Evolutionary conservation across 345 rosid species (phyloP), one percentile per base, ranked within the genome.

Genomic region (Citrus australasica): DNA sequence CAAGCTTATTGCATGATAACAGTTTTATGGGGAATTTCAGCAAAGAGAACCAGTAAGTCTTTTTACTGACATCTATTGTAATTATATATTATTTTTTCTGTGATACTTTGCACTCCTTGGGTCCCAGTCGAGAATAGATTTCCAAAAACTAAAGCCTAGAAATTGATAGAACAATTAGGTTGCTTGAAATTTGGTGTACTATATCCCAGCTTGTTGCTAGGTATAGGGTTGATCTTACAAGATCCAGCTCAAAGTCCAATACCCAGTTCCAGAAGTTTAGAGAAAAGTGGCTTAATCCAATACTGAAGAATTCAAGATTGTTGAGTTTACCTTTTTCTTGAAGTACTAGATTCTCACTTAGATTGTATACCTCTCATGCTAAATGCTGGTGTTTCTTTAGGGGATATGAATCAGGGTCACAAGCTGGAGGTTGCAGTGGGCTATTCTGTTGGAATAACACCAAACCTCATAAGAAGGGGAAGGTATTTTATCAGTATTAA

Each of bases 351-450:
- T 53, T 16, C 6, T 1, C 22, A 53, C 19, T 4, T 17, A 53
- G 58, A 16, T 17, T 53, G 21, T 53, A 53, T 53, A 6, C 7
- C 56, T 16, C 58, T 53, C 58, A 5, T 16, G 22, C 58, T 53
- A 53, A 53, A 53, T 53, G 58, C 22, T 53, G 58, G 58, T 53
- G 76, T 69, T 80, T 76, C 78, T 82, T 48, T 71, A 96, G 97
- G 87, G 94, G 91, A 58, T 94, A 92, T 11, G 99, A 96, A 77
- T 91, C 99, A 74, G 91, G 97, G 56, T 79, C 99, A 24, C 90
- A 87, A 62, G 81, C 80, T 30, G 89, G 94, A 69, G 98, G 98
- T 66, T 96, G 99, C 86, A 87, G 90, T 55, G 85, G 88, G 48
- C 86, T 96, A 66, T 84, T 94, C 86, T 96, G 98, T 82, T 96